Evolutionary conservation across 1,284 basidiomycete genomes (phyloP).

Genomic region (Cryptococcus floricola): DNA sequence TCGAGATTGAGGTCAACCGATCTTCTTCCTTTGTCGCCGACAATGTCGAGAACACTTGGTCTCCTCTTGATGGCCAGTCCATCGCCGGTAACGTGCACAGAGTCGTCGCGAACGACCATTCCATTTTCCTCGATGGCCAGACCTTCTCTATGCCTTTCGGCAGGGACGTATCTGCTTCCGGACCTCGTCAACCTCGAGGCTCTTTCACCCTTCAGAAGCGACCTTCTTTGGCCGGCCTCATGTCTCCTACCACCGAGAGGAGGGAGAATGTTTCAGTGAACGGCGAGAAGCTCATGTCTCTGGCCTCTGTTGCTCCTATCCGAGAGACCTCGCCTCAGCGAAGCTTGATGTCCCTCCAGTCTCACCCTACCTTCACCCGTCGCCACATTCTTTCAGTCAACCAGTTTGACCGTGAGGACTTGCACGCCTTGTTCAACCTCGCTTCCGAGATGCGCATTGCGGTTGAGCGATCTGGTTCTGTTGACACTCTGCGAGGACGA

Average conservation of each 20-base stretch:
- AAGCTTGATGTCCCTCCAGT: slow-evolving; percentile 52
- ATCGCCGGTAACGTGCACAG: slow-evolving; percentile 58
- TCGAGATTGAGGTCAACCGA: slow-evolving; percentile 88
- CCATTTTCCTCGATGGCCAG: slow-evolving; percentile 84
- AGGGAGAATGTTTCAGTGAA: not conserved
- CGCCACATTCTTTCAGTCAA: slow-evolving; percentile 93
- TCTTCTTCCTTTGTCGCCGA: slow-evolving; percentile 57
- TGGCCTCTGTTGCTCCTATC: slow-evolving; percentile 17
- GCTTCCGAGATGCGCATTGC: slow-evolving; percentile 96
- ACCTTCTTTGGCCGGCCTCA: slow-evolving; percentile 30
- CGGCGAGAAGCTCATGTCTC: slow-evolving; percentile 39
- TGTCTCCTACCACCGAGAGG: slow-evolving; percentile 17
- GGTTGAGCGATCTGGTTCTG: slow-evolving; percentile 81
- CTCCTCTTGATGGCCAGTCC: slow-evolving; percentile 66
- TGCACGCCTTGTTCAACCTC: slow-evolving; percentile 90
- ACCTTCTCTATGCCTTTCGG: slow-evolving; percentile 62
- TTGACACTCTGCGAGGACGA: slow-evolving; percentile 87
- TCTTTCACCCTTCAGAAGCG: slow-evolving; percentile 43
- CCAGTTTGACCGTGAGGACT: slow-evolving; percentile 84
- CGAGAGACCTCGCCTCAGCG: slow-evolving; percentile 46
- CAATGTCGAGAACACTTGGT: slow-evolving; percentile 62
- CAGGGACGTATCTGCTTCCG: slow-evolving; percentile 72
- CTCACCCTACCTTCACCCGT: slow-evolving; percentile 70
- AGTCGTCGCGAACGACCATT: slow-evolving; percentile 87
- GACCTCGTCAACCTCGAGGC: slow-evolving; percentile 50